phyloP scores from a whole-genome alignment of 129 eudicot genomes.

The Lonicera japonica region DNA sequence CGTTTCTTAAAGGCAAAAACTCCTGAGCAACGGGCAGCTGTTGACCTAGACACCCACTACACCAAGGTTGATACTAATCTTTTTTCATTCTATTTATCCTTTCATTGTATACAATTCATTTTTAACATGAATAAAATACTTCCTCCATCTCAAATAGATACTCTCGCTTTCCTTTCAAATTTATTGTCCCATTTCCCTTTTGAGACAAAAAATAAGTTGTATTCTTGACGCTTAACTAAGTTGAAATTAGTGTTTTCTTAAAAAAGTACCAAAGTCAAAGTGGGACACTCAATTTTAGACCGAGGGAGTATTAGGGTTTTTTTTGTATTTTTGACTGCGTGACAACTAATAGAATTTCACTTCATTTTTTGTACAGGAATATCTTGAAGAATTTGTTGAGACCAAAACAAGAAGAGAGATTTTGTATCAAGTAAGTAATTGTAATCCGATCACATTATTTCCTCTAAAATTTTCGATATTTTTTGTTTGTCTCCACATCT shows the following conservation, averaged over 20 bases:
- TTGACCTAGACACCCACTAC: slow-evolving; percentile 94
- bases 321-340: not conserved
- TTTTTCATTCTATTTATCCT: slow-evolving; percentile 1
- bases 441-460: slow-evolving; percentile 1
- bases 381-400: slow-evolving; percentile 81
- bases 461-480: too few species aligned
- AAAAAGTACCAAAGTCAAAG: too few species aligned
- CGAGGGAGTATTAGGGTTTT: too few species aligned
- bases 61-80: slow-evolving; percentile 45
- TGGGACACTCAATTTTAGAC: too few species aligned
- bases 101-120: not conserved
- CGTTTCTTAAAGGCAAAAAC: slow-evolving; percentile 94
- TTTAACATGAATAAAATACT: too few species aligned
- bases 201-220: too few species aligned
- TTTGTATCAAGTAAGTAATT: slow-evolving; percentile 62
- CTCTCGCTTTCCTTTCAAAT: too few species aligned
- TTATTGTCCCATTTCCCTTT: too few species aligned
- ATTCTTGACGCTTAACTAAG: too few species aligned
- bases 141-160: too few species aligned
- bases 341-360: slow-evolving; percentile 1
- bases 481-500: too few species aligned
- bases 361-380: slow-evolving; percentile 51
- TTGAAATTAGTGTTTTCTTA: not conserved
- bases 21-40: slow-evolving; percentile 97
- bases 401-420: slow-evolving; percentile 56